Conservation (phyloP, 768 basidiomycete genomes). For the Galerina marginata region DNA sequence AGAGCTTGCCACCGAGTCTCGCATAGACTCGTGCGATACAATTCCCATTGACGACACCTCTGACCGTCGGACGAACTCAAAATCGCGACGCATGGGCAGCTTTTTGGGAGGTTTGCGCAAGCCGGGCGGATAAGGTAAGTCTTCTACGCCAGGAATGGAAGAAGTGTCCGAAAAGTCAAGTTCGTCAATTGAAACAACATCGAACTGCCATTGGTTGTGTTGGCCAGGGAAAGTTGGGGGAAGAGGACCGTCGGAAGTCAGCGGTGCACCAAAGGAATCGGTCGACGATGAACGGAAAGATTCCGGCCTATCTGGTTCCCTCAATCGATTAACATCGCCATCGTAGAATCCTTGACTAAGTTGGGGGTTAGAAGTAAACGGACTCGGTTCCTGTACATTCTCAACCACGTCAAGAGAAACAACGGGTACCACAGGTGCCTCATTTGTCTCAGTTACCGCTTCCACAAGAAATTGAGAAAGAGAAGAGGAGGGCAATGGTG, state of each 20-base stretch:
- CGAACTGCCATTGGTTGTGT: slow-evolving; percentile 62
- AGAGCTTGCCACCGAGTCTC: slow-evolving; percentile 53
- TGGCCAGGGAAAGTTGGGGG: slow-evolving; percentile 43
- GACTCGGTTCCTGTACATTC: neutral
- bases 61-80: slow-evolving; percentile 79
- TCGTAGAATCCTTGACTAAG: slow-evolving; percentile 10
- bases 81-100: slow-evolving; percentile 77
- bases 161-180: slow-evolving; percentile 81
- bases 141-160: slow-evolving; percentile 51
- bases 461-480: neutral
- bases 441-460: neutral
- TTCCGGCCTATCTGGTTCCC: slow-evolving; percentile 32
- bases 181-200: slow-evolving; percentile 80
- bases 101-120: slow-evolving; percentile 59
- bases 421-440: neutral
- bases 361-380: neutral
- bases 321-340: slow-evolving; percentile 8
- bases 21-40: slow-evolving; percentile 61
- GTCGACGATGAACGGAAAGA: slow-evolving; percentile 54
- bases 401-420: neutral
- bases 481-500: neutral
- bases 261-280: slow-evolving; percentile 53
- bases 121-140: slow-evolving; percentile 53
- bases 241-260: slow-evolving; percentile 37
- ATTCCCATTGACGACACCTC: slow-evolving; percentile 84